Conservation (phyloP, 805 yeast species). For the Yamadazyma sp. region DNA sequence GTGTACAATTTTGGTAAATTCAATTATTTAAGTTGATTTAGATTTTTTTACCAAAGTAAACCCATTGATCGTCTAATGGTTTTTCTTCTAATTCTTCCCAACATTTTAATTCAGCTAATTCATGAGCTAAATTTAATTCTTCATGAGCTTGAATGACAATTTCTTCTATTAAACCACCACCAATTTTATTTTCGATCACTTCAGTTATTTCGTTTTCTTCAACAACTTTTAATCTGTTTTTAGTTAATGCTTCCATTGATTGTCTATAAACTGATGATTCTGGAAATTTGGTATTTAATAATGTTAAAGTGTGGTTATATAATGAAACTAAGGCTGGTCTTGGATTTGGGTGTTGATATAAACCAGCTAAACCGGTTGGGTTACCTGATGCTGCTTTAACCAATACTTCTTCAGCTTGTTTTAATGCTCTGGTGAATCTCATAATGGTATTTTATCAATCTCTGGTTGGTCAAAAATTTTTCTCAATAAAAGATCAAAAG, state of each 20-base stretch:
- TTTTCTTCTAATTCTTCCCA: slow-evolving; percentile 83
- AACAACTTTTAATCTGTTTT: slow-evolving; percentile 64
- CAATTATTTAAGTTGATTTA: slow-evolving; percentile 27
- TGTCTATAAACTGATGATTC: slow-evolving; percentile 70
- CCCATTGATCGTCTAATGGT: slow-evolving; percentile 83
- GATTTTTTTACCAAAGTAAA: slow-evolving; percentile 66
- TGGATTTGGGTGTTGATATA: slow-evolving; percentile 79
- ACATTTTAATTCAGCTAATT: slow-evolving; percentile 62
- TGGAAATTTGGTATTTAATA: slow-evolving; percentile 62
- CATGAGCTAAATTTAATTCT: slow-evolving; percentile 64
- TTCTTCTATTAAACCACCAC: slow-evolving; percentile 84
- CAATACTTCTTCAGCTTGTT: slow-evolving; percentile 48
- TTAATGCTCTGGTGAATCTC: slow-evolving; percentile 42
- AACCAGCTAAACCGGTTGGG: slow-evolving; percentile 81
- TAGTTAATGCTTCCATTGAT: slow-evolving; percentile 69
- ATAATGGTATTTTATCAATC: slow-evolving; percentile 14
- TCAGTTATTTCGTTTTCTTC: slow-evolving; percentile 58
- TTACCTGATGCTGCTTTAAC: slow-evolving; percentile 59
- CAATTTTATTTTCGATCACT: slow-evolving; percentile 69
- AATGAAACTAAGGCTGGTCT: slow-evolving; percentile 71
- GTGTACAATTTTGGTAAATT: no score
- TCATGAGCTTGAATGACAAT: slow-evolving; percentile 78
- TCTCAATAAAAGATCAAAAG: no score
- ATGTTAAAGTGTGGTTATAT: slow-evolving; percentile 64
- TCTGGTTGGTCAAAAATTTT: slow-evolving; percentile 13